Percentiles rank a stretch among this genome's conserved stretches.
Conservation (phyloP, 495 filamentous ascomycete genomes). For the Melanomma pulvis-pyrius region DNA sequence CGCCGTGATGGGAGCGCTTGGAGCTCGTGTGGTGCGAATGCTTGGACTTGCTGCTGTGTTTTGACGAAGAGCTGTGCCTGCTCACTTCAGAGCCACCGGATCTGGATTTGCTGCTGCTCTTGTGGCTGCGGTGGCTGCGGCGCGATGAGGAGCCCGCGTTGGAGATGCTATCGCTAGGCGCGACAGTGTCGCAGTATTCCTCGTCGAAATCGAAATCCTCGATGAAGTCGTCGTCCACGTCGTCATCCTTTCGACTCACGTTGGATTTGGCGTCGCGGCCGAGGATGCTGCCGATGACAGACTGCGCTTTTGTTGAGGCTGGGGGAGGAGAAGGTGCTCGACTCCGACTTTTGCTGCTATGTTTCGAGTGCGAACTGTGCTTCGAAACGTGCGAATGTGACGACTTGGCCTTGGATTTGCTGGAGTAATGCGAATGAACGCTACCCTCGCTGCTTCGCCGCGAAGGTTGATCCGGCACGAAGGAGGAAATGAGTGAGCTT, state of each 20-base stretch:
- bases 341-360: conserved; percentile 31
- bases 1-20: conserved; percentile 6
- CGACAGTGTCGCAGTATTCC: conserved; percentile 40
- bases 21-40: conserved; percentile 23
- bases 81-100: conserved; percentile 15
- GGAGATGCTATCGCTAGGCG: conserved; percentile 46
- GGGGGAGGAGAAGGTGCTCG: conserved; percentile 23
- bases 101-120: conserved; percentile 5
- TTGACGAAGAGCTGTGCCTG: conserved; percentile 18
- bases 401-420: conserved; percentile 33
- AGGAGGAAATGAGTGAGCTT: conserved; percentile 33
- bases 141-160: conserved; percentile 38
- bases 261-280: conserved; percentile 17
- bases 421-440: conserved; percentile 37
- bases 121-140: conserved; percentile 27
- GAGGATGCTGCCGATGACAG: conserved; percentile 33
- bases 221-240: conserved; percentile 6
- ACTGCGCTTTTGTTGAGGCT: conserved; percentile 13
- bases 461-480: conserved; percentile 24
- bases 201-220: conserved; percentile 23
- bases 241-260: conserved; percentile 18
- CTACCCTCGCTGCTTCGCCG: conserved; percentile 40
- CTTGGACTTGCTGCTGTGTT: conserved; percentile 21
- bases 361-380: conserved; percentile 18
- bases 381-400: conserved; percentile 20